phyloP scores from a whole-genome alignment of 371 early-diverging fungal genomes.

The Zopfochytrium polystomum region DNA sequence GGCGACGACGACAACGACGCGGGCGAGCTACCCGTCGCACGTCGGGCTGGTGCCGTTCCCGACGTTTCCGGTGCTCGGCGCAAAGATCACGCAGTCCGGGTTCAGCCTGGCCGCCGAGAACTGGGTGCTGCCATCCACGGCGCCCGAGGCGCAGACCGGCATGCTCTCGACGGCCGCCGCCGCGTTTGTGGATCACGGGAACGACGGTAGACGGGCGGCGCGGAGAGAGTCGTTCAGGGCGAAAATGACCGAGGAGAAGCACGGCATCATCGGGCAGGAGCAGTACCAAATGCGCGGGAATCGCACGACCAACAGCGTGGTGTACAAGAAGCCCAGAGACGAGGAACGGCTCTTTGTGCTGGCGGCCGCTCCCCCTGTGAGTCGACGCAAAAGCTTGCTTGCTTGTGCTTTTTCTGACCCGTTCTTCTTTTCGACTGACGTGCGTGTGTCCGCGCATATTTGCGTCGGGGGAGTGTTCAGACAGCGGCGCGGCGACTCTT shows the following conservation, averaged over 20 bases:
- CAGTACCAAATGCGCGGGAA: conserved; percentile 25
- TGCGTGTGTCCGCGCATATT: conserved; percentile 1
- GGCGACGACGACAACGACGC: conserved; percentile 22
- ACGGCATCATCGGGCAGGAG: conserved; percentile 18
- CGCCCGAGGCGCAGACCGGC: too few relatives aligned
- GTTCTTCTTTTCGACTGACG: conserved; percentile 6
- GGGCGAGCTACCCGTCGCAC: conserved; percentile 24
- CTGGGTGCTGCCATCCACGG: too few relatives aligned
- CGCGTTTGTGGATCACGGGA: conserved; percentile 18
- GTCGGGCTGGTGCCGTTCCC: conserved; percentile 19
- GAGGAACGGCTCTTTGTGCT: too few relatives aligned
- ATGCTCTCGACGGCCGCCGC: conserved; percentile 15
- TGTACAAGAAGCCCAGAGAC: conserved; percentile 13
- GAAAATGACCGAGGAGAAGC: conserved; percentile 5
- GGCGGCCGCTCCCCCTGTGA: conserved; percentile 12
- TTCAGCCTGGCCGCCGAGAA: conserved; percentile 24
- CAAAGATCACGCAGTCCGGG: conserved; percentile 32
- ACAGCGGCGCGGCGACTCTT: conserved; percentile 9
- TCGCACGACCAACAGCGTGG: conserved; percentile 25
- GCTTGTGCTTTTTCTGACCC: background rate
- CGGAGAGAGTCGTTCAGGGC: too few relatives aligned
- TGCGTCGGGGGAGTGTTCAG: conserved; percentile 9
- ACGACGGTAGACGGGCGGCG: too few relatives aligned
- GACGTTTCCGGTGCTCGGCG: conserved; percentile 37
- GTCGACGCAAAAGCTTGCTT: conserved; percentile 18